phyloP scores from a whole-genome alignment of 2,329 filamentous ascomycete species.

The Calonectria montana region DNA sequence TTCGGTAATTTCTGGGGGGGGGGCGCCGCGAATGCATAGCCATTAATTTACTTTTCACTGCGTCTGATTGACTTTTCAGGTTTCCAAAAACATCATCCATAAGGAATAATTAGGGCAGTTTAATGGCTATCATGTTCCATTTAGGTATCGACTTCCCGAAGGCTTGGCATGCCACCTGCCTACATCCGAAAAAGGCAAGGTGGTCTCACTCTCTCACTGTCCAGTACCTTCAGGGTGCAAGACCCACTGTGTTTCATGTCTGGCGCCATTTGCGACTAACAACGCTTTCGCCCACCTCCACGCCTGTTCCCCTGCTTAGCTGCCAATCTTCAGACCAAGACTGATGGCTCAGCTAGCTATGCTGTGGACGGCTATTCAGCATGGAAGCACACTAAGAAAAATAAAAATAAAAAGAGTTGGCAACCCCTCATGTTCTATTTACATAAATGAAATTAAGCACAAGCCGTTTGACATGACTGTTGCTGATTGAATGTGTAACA shows the following conservation, averaged over 20 bases:
- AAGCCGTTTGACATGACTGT: background rate
- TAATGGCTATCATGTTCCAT: background rate
- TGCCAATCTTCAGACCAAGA: background rate
- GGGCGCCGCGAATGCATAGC: background rate
- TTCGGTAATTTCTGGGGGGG: background rate
- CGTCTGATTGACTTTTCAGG: background rate
- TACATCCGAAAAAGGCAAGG: slow-evolving; percentile 26
- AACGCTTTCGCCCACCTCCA: slow-evolving; percentile 12
- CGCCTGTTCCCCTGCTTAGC: background rate
- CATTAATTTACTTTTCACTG: background rate
- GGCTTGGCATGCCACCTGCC: slow-evolving; percentile 1
- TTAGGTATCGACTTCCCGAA: background rate
- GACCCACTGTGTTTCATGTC: slow-evolving; percentile 40
- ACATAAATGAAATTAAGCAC: background rate
- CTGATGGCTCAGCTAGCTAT: background rate
- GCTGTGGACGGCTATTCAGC: background rate
- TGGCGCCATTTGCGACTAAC: slow-evolving; percentile 26
- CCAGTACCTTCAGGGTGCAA: slow-evolving; percentile 3
- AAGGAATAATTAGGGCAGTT: background rate
- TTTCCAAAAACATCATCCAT: background rate
- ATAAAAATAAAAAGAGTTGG: no score
- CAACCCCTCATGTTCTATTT: background rate
- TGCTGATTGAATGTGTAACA: background rate
- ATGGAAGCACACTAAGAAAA: slow-evolving; percentile 11
- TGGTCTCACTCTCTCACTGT: slow-evolving; percentile 24